Evolutionary conservation across 129 eudicot genomes (phyloP), one percentile per base, ranked within the genome.

Genomic region (Ambrosia artemisiifolia): DNA sequence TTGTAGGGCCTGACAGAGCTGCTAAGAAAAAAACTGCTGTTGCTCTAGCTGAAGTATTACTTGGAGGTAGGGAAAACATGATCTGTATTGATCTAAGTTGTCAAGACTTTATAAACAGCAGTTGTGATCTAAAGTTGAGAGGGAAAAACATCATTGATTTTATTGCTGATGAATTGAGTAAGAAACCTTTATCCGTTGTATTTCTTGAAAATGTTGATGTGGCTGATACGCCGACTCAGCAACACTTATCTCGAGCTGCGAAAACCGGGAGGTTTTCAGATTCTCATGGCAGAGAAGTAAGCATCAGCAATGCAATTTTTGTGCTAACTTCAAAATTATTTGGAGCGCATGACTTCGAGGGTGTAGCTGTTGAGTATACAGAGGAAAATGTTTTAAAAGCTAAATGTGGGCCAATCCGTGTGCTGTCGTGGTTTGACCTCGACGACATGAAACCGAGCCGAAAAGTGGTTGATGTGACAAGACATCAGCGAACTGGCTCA

Each of bases 251-350:
- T 9, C 78, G 69, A 42, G 99, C 99, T 46, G 75, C 80, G 34
- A 84, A 64, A 54, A 81, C 80, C 0, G 96, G 99, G 54, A 74
- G 83, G 67, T 86, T 90, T 63, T 72, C 85, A 0, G 96, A 94
- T 68, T 83, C 95, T 46, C 85, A 81, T 64, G 93, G 96, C 43
- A 74, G 99, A 60, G 99, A 94, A 75, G 80, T 90, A 54, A 75
- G 84, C 68, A 81, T 86, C 19, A 72, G 83, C 46, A 94, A 90
- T 71, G 47, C 91, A 2, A 70, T 94, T 50, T 88, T 94, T 60
- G 81, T 93, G 48, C 40, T 81, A 47, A 80, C 95, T 42, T 72
- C 86, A 28, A 81, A 75, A 11, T 56, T 51, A 3, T 69, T 18
- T 28, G 72, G 62, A 10, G 70, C 19, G 42, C 33, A 66, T 49